Conservation (phyloP, 139 green algal genomes). For the Closterium sp. region DNA sequence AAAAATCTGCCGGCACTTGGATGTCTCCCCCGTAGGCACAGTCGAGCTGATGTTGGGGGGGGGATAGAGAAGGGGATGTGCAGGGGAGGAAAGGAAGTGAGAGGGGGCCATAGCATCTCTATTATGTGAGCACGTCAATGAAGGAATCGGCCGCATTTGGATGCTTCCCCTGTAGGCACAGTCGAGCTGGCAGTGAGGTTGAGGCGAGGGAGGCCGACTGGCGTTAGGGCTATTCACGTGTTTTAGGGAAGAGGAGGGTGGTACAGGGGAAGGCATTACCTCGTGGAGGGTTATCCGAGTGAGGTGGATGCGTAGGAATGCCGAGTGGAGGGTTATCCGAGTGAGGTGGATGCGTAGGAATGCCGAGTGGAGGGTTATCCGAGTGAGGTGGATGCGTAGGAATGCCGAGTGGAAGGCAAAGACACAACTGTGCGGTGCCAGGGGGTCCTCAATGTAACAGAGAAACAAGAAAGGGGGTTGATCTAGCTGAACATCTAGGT, state of each 20-base stretch:
- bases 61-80: not conserved
- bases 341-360: too few relatives aligned
- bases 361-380: not conserved
- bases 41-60: slow-evolving; percentile 11
- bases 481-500: too few relatives aligned
- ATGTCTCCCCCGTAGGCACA: slow-evolving; percentile 17
- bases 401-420: slow-evolving; percentile 49
- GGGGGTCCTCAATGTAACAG: too few relatives aligned
- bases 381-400: slow-evolving; percentile 1
- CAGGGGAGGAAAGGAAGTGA: not conserved
- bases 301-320: too few relatives aligned
- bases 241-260: not conserved
- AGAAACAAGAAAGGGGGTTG: too few relatives aligned
- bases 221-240: too few relatives aligned
- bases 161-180: slow-evolving; percentile 3
- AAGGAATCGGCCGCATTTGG: too few relatives aligned
- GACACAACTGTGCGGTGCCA: too few relatives aligned
- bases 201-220: not conserved
- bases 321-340: too few relatives aligned
- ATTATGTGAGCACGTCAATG: too few relatives aligned
- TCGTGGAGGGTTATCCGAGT: not conserved
- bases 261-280: not conserved
- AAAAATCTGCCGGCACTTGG: slow-evolving; percentile 25
- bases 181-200: not conserved
- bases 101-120: too few relatives aligned